Conservation (phyloP, 202 grass and related monocot species). For the Schoenoplectus triqueter region DNA sequence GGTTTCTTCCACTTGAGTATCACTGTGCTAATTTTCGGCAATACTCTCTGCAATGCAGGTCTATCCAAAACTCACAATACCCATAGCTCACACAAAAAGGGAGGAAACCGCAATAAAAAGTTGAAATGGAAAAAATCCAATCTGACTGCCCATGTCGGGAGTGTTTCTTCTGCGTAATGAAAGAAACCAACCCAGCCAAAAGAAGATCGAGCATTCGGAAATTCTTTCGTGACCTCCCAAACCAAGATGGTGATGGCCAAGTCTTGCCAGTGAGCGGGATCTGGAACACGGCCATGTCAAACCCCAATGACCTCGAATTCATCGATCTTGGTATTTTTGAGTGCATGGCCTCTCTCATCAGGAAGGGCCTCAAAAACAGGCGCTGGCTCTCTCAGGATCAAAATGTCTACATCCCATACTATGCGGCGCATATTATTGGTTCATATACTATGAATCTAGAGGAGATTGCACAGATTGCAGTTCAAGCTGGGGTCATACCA, state of each 20-base stretch:
- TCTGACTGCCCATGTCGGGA: constrained; percentile 93
- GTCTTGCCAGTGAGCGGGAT: constrained; percentile 94
- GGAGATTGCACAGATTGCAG: constrained; percentile 85
- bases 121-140: constrained; percentile 55
- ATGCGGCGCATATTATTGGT: constrained; percentile 96
- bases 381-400: constrained; percentile 97
- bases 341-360: constrained; percentile 96
- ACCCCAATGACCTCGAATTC: constrained; percentile 98
- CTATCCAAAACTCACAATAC: neutral
- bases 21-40: neutral
- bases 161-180: constrained; percentile 99
- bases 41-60: constrained; percentile 30
- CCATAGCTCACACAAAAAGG: neutral
- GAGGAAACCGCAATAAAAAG: neutral
- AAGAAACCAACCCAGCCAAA: constrained; percentile 96
- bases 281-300: constrained; percentile 98
- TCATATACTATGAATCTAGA: constrained; percentile 99
- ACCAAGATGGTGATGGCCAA: constrained; percentile 94
- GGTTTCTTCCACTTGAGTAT: constrained; percentile 8
- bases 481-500: constrained; percentile 89
- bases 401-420: constrained; percentile 98
- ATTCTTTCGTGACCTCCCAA: constrained; percentile 96
- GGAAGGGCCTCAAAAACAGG: constrained; percentile 97
- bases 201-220: constrained; percentile 81
- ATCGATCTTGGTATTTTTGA: constrained; percentile 96